Evolutionary conservation across 768 basidiomycete species (phyloP), one percentile per base, ranked within the genome.

Genomic region (Rhizopogon rudus): DNA sequence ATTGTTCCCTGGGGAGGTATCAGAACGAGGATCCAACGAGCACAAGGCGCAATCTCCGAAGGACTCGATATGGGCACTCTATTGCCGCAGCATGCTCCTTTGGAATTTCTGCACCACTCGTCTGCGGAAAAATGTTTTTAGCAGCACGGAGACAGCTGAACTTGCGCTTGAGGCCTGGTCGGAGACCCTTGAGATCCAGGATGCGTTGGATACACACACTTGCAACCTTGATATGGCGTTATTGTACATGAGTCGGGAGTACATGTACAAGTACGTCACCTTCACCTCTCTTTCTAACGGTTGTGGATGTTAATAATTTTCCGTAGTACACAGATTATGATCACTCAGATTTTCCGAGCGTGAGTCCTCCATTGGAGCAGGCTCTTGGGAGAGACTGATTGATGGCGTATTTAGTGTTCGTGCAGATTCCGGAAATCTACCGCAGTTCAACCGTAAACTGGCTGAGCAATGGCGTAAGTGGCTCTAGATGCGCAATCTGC

Each of bases 51-150:
- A 76, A 35, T 84, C 84, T 16, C 77, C 84, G 14, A 91, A 90
- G 65, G 87, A 91, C 58, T 84, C 85, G 14, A 77, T 92, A 1
- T 91, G 89, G 89, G 89, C 87, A 0, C 73, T 92, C 28, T 89
- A 89, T 62, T 90, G 88, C 69, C 83, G 90, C 35, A 83, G 82
- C 65, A 87, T 91, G 86, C 77, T 92, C 9, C 74, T 91, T 3
- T 92, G 88, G 88, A 87, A 81, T 61, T 86, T 83, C 63, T 84
- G 82, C 59, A 67, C 68, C 22, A 76, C 77, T 46, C 81, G 81
- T 3, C 71, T 84, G 28, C 65, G 79, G 49, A 72, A 74, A 53
- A 73, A 74, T 12, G 60, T 62, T 0, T 74, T 75, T 54, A 66
- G 72, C 10, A 72, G 72, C 20, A 79, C 83, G 35, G 80, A 81